Evolutionary conservation across 805 yeast genomes (phyloP), one percentile per base, ranked within the genome.

Genomic region (Zygoascus bituminiphila): DNA sequence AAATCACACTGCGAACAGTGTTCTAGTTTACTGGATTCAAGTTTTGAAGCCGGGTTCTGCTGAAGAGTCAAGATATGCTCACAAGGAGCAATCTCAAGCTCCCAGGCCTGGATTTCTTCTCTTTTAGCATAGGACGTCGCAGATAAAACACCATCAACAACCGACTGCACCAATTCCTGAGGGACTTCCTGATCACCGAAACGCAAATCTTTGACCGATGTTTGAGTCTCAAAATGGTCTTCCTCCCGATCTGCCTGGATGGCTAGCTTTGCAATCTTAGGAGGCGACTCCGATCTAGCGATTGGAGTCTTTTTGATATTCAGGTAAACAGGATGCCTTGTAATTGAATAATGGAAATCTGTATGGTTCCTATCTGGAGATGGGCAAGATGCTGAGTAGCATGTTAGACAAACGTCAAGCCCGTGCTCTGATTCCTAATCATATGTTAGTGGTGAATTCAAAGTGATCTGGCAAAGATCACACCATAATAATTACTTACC

Each of bases 51-150:
- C 1, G 45, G 44, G 9, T 45, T 54, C 52, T 79, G 83, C 31
- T 65, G 60, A 26, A 86, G 69, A n/a, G 70, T 71, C 31, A 73
- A 65, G 0, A 89, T 78, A 62, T 93, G 98, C 40, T 70, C 75
- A 62, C 98, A 93, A 0, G 95, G 79, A 12, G 73, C 61, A 19
- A 91, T 78, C 55, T 89, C 95, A 55, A 85, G 84, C 62, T 88
- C 91, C 99, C 99, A 93, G 1, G 95, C 81, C 57, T 82, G 79
- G 48, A 88, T 77, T 60, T 88, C 94, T 56, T 87, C 77, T 37
- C 74, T 71, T 46, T 71, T 72, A 19, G 75, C 70, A 3, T 78
- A 72, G 0, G 93, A 84, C 25, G 78, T 77, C 1, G 89, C 73
- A 5, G 60, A 63, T 44, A 82, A 55, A 2, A 87, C 72, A 1